Evolutionary conservation across 345 rosid genomes (phyloP).

Genomic region (Sisymbrium irio): DNA sequence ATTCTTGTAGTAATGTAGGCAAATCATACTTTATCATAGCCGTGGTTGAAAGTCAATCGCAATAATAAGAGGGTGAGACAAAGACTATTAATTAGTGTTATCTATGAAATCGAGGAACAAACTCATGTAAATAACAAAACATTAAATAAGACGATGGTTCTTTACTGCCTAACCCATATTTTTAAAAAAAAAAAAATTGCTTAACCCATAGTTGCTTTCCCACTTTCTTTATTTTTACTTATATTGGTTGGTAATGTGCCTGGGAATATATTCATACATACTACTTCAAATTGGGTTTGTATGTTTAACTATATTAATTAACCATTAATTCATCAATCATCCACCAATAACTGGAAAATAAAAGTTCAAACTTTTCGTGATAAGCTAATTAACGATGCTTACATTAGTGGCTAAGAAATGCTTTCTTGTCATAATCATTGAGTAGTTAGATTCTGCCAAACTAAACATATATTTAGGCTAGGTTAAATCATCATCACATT

Average conservation of each 20-base stretch:
- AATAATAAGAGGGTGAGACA: slow-evolving; percentile 16
- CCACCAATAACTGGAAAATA: slow-evolving; percentile 3
- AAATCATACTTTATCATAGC: background rate
- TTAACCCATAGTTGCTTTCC: slow-evolving; percentile 22
- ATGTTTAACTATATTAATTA: slow-evolving; percentile 12
- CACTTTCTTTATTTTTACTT: slow-evolving; percentile 19
- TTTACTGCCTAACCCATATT: slow-evolving; percentile 28
- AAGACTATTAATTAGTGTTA: slow-evolving; percentile 18
- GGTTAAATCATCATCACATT: slow-evolving; percentile 3
- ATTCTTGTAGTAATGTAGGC: background rate
- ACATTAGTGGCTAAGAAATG: slow-evolving; percentile 28
- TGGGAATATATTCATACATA: slow-evolving; percentile 34
- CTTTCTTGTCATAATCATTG: slow-evolving; percentile 27
- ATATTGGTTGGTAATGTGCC: slow-evolving; percentile 21
- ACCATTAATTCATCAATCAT: background rate
- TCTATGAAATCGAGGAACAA: slow-evolving; percentile 19
- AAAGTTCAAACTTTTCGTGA: slow-evolving; percentile 5
- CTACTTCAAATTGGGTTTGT: slow-evolving; percentile 15
- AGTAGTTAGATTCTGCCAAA: slow-evolving; percentile 12
- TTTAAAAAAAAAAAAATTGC: background rate
- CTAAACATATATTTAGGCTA: background rate
- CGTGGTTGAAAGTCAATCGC: slow-evolving; percentile 21
- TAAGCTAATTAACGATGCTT: slow-evolving; percentile 34
- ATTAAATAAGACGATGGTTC: slow-evolving; percentile 14
- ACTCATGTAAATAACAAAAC: background rate